Conservation (phyloP, 768 basidiomycete species). For the Boletus rubropictus region DNA sequence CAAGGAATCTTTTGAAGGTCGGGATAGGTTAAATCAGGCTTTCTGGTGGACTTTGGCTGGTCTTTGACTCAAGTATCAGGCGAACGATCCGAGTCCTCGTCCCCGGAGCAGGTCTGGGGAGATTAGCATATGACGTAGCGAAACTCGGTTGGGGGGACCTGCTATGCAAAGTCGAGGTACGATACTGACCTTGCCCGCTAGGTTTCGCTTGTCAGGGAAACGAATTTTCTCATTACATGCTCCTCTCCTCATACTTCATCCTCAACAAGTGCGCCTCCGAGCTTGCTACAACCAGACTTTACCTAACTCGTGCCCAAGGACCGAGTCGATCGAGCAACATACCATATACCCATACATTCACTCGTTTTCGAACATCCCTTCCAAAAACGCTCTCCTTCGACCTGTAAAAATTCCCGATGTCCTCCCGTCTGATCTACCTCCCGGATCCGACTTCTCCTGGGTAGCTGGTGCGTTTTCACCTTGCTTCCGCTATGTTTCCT, state of each 20-base stretch:
- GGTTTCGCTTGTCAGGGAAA: constrained; percentile 92
- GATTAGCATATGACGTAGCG: constrained; percentile 85
- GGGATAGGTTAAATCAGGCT: constrained; percentile 39
- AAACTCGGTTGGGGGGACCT: constrained; percentile 51
- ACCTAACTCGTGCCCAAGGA: constrained; percentile 35
- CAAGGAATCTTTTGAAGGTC: constrained; percentile 48
- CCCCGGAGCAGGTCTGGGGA: constrained; percentile 85
- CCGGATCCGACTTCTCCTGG: constrained; percentile 66
- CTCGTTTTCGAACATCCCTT: constrained; percentile 79
- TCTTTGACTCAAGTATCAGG: constrained; percentile 29
- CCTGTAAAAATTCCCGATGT: constrained; percentile 78
- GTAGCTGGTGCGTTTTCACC: constrained; percentile 60
- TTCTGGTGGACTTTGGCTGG: background rate
- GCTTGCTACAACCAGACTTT: background rate
- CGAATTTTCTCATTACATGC: constrained; percentile 95
- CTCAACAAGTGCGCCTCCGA: constrained; percentile 62
- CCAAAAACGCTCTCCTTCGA: constrained; percentile 55
- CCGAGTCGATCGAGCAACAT: constrained; percentile 59
- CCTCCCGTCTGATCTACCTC: constrained; percentile 64
- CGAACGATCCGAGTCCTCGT: constrained; percentile 67
- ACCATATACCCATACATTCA: constrained; percentile 87
- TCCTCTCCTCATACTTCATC: constrained; percentile 82
- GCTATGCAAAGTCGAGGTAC: background rate
- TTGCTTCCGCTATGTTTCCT: background rate
- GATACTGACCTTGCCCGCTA: constrained; percentile 25